phyloP scores from a whole-genome alignment of 2,329 filamentous ascomycete species.

The Fusarium napiforme region DNA sequence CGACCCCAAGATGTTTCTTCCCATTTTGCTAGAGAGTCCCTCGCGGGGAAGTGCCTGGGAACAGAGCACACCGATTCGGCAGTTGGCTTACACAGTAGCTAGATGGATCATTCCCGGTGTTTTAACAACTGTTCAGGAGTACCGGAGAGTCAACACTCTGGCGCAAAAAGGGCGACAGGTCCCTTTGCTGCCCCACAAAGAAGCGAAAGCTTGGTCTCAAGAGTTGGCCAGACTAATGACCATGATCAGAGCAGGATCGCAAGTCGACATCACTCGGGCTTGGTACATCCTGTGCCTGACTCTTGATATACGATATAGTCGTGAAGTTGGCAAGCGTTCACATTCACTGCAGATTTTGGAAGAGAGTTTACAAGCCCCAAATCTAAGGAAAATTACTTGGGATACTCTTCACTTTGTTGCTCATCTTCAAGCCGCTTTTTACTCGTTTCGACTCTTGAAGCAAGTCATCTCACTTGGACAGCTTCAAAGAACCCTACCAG shows the following conservation, averaged over 20 bases:
- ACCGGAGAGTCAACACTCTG: conserved; percentile 49
- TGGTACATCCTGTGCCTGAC: conserved; percentile 46
- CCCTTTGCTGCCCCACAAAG: conserved; percentile 18
- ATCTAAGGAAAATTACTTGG: conserved; percentile 56
- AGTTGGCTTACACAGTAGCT: conserved; percentile 65
- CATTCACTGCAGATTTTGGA: conserved; percentile 41
- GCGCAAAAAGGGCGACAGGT: conserved; percentile 46
- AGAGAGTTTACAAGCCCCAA: background rate
- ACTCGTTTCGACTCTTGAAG: conserved; percentile 67
- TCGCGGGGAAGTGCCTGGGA: conserved; percentile 67
- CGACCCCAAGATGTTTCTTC: conserved; percentile 67
- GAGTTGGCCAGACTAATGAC: conserved; percentile 39
- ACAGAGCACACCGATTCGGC: conserved; percentile 60
- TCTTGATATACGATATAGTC: conserved; percentile 47
- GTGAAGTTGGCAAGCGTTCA: conserved; percentile 44
- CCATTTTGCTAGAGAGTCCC: conserved; percentile 69
- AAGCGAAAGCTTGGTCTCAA: conserved; percentile 13
- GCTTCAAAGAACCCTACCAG: conserved; percentile 4
- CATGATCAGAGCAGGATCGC: conserved; percentile 1
- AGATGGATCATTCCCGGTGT: conserved; percentile 28
- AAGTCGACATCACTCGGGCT: background rate
- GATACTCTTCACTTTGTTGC: conserved; percentile 69
- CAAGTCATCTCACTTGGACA: conserved; percentile 45
- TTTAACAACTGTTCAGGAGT: conserved; percentile 48
- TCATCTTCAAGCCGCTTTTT: conserved; percentile 68